Evolutionary conservation across 768 basidiomycete genomes (phyloP), one percentile per base, ranked within the genome.

Genomic region (Amanita pseudoporphyria): DNA sequence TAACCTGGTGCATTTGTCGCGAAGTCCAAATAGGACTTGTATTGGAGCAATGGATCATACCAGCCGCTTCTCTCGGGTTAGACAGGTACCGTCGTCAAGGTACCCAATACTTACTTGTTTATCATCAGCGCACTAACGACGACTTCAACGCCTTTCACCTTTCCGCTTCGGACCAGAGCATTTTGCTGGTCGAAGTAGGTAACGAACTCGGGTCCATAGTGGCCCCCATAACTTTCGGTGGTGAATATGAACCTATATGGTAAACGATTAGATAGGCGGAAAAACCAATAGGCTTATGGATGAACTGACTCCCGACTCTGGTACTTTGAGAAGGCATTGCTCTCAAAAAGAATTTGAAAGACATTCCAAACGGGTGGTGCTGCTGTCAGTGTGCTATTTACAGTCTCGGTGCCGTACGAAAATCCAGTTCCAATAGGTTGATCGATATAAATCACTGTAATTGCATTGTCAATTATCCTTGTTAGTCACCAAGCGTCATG

Each of bases 341-440:
- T 81, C 57, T 81, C 79, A 47, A 83, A 79, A 1, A 84, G 64
- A 6, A 82, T 56, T 52, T 84, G 82, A 65, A 83, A 79, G 0
- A 74, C 78, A 39, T 70, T 65, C 82, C 82, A 83, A 5, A 83
- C 70, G 16, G 71, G 70, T 0, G 74, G 72, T 1, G 81, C 76
- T 0, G 81, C 78, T 14, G 75, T 51, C 31, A 71, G 57, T 0
- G 77, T 77, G 60, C 76, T 77, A 53, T 82, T 79, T 16, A 79
- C 76, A 0, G 70, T 72, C 46, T 76, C 71, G 0, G 59, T 69
- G 10, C 82, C 81, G 48, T 72, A 75, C 0, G 81, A 83, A 58
- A 82, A 82, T 4, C 82, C 81, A 0, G 79, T 74, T 0, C 79
- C 79, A 35, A 84, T 77, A 3, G 81, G 82, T 57, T 84, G 81